Conservation (phyloP, 192 early-diverging fungal species). For the Kickxella alabastrina region DNA sequence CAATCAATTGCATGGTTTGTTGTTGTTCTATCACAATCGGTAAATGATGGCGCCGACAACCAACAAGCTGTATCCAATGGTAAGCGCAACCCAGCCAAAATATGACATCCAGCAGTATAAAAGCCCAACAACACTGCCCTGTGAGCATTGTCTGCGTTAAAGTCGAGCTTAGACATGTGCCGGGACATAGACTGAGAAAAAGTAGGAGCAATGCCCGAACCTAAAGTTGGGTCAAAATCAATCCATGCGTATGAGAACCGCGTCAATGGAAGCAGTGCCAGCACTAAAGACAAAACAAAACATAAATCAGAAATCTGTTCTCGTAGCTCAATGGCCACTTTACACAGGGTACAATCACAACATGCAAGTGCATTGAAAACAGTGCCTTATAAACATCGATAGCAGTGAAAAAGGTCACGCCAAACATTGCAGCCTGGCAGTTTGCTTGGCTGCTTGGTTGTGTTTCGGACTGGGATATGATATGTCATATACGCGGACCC, state of each 20-base stretch:
- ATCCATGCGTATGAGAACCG: slow-evolving; percentile 26
- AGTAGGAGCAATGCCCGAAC: slow-evolving; percentile 36
- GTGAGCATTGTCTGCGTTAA: slow-evolving; percentile 5
- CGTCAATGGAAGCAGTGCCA: slow-evolving; percentile 22
- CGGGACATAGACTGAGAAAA: slow-evolving; percentile 25
- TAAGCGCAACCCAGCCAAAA: slow-evolving; percentile 34
- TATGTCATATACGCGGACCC: slow-evolving; percentile 22
- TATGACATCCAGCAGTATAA: slow-evolving; percentile 36
- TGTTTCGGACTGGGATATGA: slow-evolving; percentile 17
- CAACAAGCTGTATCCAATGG: slow-evolving; percentile 12
- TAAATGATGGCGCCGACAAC: slow-evolving; percentile 19
- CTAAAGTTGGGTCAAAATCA: slow-evolving; percentile 31
- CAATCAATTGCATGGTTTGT: slow-evolving; percentile 5
- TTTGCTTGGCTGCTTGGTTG: slow-evolving; percentile 28
- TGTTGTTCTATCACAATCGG: slow-evolving; percentile 11
- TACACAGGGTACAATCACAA: slow-evolving; percentile 12
- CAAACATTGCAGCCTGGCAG: slow-evolving; percentile 40
- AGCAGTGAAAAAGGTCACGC: slow-evolving; percentile 29
- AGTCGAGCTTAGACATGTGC: neutral
- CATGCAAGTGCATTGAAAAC: slow-evolving; percentile 26
- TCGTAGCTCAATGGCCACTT: slow-evolving; percentile 21
- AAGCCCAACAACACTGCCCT: slow-evolving; percentile 17
- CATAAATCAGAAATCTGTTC: slow-evolving; percentile 11
- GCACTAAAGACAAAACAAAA: slow-evolving; percentile 13
- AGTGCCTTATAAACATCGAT: slow-evolving; percentile 29